Conservation (phyloP, 2,329 filamentous ascomycete species). For the Aphanocladium album region DNA sequence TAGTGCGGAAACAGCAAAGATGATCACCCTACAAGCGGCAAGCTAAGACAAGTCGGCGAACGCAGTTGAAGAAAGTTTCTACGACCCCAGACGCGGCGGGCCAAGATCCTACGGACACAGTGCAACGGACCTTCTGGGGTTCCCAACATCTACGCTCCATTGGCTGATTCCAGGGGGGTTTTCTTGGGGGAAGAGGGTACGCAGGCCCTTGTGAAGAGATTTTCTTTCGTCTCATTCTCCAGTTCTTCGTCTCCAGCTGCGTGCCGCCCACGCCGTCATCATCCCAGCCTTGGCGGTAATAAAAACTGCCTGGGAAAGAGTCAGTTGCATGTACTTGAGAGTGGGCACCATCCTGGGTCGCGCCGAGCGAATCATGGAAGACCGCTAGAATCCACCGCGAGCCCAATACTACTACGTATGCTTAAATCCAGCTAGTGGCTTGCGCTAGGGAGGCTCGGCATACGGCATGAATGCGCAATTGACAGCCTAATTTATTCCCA, state of each 20-base stretch:
- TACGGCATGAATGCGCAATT: background rate
- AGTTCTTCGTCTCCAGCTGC: background rate
- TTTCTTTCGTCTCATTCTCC: background rate
- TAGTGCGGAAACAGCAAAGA: background rate
- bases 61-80: background rate
- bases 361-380: slow-evolving; percentile 1
- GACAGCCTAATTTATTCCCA: background rate
- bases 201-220: background rate
- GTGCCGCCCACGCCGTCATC: background rate
- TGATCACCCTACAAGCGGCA: background rate
- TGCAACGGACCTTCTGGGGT: background rate
- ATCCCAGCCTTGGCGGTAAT: background rate
- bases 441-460: slow-evolving; percentile 5
- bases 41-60: background rate
- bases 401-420: slow-evolving; percentile 1
- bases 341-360: background rate
- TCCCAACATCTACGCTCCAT: background rate
- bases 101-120: background rate
- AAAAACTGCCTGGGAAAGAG: background rate
- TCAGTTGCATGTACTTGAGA: background rate
- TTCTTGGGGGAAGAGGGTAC: background rate
- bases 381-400: background rate
- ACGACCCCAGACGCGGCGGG: slow-evolving; percentile 6
- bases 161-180: background rate
- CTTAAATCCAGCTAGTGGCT: background rate